These are phyloP conservation scores for Metarhizium sp. DNA, from an alignment of 2,329 filamentous ascomycete species.

Conservation along the genomic window DNA sequence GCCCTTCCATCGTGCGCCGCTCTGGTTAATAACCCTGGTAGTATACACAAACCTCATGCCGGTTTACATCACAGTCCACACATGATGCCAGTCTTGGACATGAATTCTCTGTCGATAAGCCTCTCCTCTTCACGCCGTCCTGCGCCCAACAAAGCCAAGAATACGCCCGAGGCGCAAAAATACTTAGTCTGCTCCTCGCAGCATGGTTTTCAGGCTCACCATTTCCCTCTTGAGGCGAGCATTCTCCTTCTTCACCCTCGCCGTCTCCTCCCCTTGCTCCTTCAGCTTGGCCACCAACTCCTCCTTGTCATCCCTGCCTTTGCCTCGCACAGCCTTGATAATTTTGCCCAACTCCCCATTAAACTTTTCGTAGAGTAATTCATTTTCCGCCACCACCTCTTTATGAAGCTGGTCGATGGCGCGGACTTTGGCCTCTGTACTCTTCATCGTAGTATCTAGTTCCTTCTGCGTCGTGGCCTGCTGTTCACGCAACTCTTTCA, in stretches of 20 bases:
- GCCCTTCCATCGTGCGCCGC: not conserved
- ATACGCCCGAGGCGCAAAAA: constrained; percentile 15
- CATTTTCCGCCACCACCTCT: constrained; percentile 82
- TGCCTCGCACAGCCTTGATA: constrained; percentile 62
- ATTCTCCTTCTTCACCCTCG: constrained; percentile 76
- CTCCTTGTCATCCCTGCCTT: constrained; percentile 68
- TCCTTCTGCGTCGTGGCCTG: constrained; percentile 60
- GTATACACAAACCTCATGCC: constrained; percentile 1
- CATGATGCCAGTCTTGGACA: not conserved
- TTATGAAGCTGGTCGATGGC: constrained; percentile 84
- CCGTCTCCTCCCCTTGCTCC: constrained; percentile 68
- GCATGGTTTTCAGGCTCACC: constrained; percentile 52
- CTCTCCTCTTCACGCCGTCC: not conserved
- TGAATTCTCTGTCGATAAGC: not conserved
- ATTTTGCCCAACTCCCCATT: constrained; percentile 85
- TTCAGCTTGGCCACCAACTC: constrained; percentile 63
- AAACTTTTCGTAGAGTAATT: constrained; percentile 84
- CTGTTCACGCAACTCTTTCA: constrained; percentile 50
- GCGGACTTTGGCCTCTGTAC: constrained; percentile 68
- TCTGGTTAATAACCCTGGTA: not conserved
- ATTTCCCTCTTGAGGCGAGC: constrained; percentile 74
- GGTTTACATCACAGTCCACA: not conserved
- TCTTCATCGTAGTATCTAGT: constrained; percentile 59
- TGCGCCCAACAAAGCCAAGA: constrained; percentile 5
- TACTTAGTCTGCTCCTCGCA: constrained; percentile 34